phyloP scores from a whole-genome alignment of 2,329 filamentous ascomycete species.

The Chalaropsis ovoidea region DNA sequence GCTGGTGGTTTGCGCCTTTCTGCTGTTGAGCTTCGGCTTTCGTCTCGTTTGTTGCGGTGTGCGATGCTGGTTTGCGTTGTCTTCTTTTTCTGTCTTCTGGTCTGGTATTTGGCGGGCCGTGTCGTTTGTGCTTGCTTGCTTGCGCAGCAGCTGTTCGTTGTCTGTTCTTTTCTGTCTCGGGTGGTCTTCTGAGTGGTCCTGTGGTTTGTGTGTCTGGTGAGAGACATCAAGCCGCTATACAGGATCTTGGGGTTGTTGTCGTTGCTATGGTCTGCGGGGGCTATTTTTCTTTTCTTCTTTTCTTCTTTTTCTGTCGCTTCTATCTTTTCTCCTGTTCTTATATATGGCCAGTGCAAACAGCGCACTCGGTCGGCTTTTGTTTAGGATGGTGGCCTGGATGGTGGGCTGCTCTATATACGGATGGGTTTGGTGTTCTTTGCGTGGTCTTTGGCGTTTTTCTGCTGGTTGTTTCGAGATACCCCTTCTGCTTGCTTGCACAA shows the following conservation, averaged over 20 bases:
- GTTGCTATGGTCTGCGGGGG: background rate
- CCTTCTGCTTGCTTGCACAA: no score
- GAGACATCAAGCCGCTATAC: background rate
- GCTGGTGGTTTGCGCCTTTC: background rate
- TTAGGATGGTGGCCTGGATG: no score
- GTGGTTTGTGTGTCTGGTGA: background rate
- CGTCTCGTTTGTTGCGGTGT: background rate
- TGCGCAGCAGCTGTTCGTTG: background rate
- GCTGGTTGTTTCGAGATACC: no score
- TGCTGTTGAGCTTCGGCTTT: background rate
- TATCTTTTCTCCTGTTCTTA: background rate
- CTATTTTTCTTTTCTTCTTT: no score
- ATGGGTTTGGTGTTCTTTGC: no score
- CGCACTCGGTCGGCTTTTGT: no score
- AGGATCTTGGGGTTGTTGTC: background rate
- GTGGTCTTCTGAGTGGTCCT: background rate
- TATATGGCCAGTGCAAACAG: no score
- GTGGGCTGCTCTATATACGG: no score
- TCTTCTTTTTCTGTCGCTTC: background rate
- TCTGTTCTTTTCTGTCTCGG: background rate
- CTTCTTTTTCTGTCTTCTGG: no score
- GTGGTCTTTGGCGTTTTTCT: no score
- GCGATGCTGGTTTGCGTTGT: background rate
- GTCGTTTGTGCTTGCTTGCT: background rate
- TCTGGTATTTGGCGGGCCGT: no score